phyloP scores from a whole-genome alignment of 2,329 filamentous ascomycete species.

The Clarireedia hainanense region DNA sequence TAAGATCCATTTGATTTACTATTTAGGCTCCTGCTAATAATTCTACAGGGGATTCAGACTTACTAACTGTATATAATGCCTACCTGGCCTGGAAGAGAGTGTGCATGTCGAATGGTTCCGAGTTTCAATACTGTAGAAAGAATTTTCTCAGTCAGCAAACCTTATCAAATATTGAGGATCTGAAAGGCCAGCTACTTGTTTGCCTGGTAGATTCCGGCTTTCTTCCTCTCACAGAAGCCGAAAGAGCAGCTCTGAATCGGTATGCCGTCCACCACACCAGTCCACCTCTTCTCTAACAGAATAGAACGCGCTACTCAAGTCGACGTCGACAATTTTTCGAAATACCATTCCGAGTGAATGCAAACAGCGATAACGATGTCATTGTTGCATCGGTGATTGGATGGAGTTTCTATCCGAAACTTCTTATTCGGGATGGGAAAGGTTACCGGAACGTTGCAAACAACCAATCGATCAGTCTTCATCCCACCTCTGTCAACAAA shows the following conservation, averaged over 20 bases:
- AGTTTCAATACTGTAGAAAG: conserved; percentile 87
- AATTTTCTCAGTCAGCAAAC: conserved; percentile 90
- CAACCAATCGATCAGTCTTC: conserved; percentile 81
- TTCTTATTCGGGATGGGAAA: conserved; percentile 76
- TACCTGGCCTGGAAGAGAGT: conserved; percentile 83
- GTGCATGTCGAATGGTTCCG: conserved; percentile 62
- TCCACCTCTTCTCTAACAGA: conserved; percentile 2
- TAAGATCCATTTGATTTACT: background rate
- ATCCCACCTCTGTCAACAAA: conserved; percentile 86
- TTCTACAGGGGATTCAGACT: conserved; percentile 76
- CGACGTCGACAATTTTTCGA: conserved; percentile 67
- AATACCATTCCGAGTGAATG: conserved; percentile 67
- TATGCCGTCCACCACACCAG: conserved; percentile 29
- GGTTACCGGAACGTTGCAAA: conserved; percentile 88
- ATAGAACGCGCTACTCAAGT: conserved; percentile 50
- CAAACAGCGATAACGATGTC: conserved; percentile 71
- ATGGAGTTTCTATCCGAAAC: conserved; percentile 93
- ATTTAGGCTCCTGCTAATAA: conserved; percentile 40
- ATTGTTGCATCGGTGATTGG: conserved; percentile 77
- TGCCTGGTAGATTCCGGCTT: conserved; percentile 82
- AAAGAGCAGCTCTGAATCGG: conserved; percentile 61
- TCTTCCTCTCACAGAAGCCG: conserved; percentile 63
- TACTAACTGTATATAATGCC: conserved; percentile 89
- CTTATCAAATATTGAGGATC: conserved; percentile 84
- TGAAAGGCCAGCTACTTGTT: conserved; percentile 84